A percentile compares a stretch with the other conserved stretches of the same genome.
Conservation (phyloP, 2,329 filamentous ascomycete genomes). For the Sporothrix schenckii region DNA sequence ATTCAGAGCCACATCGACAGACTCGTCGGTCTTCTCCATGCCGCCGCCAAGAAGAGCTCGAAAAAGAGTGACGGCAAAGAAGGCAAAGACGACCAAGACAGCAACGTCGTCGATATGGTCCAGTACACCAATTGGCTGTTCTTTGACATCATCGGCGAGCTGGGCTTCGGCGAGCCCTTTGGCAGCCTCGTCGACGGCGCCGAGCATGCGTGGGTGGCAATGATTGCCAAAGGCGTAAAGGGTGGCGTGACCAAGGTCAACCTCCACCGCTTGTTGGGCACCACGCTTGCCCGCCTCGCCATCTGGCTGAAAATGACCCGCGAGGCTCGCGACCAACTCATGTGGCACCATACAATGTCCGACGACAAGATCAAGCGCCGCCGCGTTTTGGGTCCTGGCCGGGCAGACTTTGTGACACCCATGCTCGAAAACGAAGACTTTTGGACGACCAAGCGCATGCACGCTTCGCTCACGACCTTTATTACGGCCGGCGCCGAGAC, state of each 20-base stretch:
- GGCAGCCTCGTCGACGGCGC: slow-evolving; percentile 42
- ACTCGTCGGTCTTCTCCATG: slow-evolving; percentile 29
- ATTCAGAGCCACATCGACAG: slow-evolving; percentile 30
- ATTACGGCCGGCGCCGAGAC: slow-evolving; percentile 56
- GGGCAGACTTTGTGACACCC: slow-evolving; percentile 34
- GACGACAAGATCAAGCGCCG: slow-evolving; percentile 30
- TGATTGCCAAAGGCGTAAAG: slow-evolving; percentile 40
- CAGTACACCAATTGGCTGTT: slow-evolving; percentile 44
- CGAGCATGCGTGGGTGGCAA: slow-evolving; percentile 39
- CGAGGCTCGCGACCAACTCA: slow-evolving; percentile 14
- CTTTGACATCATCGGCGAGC: slow-evolving; percentile 49
- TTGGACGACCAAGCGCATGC: slow-evolving; percentile 24
- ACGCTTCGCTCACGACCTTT: slow-evolving; percentile 37
- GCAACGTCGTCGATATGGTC: slow-evolving; percentile 51
- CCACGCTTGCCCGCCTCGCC: background rate
- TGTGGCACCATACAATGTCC: slow-evolving; percentile 13
- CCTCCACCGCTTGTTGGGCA: slow-evolving; percentile 25
- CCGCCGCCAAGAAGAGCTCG: slow-evolving; percentile 4
- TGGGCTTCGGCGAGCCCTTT: slow-evolving; percentile 51
- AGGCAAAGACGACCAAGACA: background rate
- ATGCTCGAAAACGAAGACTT: slow-evolving; percentile 29
- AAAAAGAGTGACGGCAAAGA: background rate
- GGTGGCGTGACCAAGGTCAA: background rate
- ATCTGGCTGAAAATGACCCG: background rate
- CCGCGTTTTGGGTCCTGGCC: slow-evolving; percentile 8